These are phyloP conservation scores for Viola pubescens DNA, from an alignment of 441 rosid genomes.

Conservation along the genomic window DNA sequence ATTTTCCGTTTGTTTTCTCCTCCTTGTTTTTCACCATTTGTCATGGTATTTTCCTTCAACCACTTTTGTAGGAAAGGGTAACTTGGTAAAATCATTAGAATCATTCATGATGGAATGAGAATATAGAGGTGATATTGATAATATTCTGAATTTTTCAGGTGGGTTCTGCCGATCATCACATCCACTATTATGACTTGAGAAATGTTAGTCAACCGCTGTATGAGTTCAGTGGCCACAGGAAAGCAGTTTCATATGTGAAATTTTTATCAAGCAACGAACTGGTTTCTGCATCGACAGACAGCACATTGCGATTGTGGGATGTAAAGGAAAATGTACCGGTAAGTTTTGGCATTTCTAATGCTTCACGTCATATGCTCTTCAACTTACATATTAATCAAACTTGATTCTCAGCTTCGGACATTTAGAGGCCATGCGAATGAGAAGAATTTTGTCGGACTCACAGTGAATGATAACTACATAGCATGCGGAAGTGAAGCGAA, in stretches of 20 bases:
- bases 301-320: conserved; percentile 78
- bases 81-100: neutral
- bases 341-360: conserved; percentile 17
- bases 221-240: conserved; percentile 71
- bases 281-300: conserved; percentile 84
- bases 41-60: neutral
- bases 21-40: neutral
- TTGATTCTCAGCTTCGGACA: conserved; percentile 43
- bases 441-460: conserved; percentile 80
- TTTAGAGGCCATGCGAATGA: conserved; percentile 72
- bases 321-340: conserved; percentile 68
- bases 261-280: conserved; percentile 69
- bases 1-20: neutral
- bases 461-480: conserved; percentile 63
- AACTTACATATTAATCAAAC: neutral
- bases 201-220: conserved; percentile 65
- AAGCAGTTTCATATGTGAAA: conserved; percentile 80
- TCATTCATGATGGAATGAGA: neutral
- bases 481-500: conserved; percentile 84
- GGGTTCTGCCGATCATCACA: conserved; percentile 82
- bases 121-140: neutral
- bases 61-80: neutral
- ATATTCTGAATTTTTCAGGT: conserved; percentile 36
- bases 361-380: neutral
- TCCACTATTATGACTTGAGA: conserved; percentile 69